phyloP scores from a whole-genome alignment of 805 yeast species.

The Ogataea angusta region DNA sequence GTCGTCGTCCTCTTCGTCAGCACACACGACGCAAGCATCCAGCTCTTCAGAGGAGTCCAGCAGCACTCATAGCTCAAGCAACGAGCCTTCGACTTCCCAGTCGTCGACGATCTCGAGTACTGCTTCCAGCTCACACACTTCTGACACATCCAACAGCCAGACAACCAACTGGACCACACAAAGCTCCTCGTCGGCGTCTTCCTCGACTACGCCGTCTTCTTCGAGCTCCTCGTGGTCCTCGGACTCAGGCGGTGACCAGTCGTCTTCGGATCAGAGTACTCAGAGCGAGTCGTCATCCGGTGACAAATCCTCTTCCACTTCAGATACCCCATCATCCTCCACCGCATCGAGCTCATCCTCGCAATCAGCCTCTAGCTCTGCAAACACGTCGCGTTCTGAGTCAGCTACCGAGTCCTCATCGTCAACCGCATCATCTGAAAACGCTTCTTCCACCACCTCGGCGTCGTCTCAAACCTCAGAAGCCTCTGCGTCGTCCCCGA shows the following conservation, averaged over 20 bases:
- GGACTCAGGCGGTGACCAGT: not conserved
- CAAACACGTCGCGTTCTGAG: not conserved
- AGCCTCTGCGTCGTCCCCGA: slow-evolving; percentile 4
- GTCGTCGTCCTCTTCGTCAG: not conserved
- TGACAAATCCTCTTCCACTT: not conserved
- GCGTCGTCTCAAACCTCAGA: slow-evolving; percentile 6
- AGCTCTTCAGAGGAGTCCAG: not conserved
- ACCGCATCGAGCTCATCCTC: slow-evolving; percentile 3
- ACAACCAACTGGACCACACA: slow-evolving; percentile 7
- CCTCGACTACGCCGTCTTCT: slow-evolving; percentile 1
- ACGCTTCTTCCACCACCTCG: slow-evolving; percentile 8
- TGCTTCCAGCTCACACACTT: not conserved
- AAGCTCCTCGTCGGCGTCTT: slow-evolving; percentile 11
- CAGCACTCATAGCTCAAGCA: not conserved
- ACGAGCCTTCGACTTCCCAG: not conserved
- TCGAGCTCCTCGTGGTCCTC: not conserved
- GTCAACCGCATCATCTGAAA: too few species aligned
- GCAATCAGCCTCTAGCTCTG: not conserved
- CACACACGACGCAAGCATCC: not conserved
- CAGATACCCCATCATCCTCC: not conserved
- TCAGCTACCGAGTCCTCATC: not conserved
- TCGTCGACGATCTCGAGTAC: not conserved
- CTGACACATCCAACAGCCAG: slow-evolving; percentile 5
- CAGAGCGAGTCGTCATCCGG: not conserved
- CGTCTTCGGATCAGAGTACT: not conserved